A percentile compares a stretch with the other conserved stretches of the same genome.
phyloP scores from a whole-genome alignment of 2,329 filamentous ascomycete genomes.

The Xylaria sp. region DNA sequence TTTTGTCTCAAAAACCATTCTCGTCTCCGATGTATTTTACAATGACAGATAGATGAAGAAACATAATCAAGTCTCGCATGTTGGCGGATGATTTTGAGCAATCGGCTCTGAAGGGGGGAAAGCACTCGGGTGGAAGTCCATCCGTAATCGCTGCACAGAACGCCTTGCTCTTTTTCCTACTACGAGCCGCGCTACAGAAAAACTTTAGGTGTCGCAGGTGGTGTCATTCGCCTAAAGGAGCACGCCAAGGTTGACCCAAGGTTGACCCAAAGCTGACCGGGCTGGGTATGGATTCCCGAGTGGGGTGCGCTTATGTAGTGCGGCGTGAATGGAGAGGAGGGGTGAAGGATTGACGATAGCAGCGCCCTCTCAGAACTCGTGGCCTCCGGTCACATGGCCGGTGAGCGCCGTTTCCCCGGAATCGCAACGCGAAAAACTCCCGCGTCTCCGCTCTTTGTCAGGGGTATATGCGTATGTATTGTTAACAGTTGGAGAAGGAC shows the following conservation, averaged over 20 bases:
- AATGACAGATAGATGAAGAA: neutral
- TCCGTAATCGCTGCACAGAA: neutral
- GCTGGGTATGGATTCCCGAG: slow-evolving; percentile 3
- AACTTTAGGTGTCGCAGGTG: neutral
- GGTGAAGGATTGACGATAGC: neutral
- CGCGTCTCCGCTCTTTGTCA: slow-evolving; percentile 2
- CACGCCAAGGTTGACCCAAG: slow-evolving; percentile 16
- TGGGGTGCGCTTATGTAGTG: slow-evolving; percentile 17
- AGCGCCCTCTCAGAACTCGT: slow-evolving; percentile 14
- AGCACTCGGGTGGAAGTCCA: neutral
- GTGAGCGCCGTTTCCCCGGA: slow-evolving; percentile 15
- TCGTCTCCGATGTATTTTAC: neutral
- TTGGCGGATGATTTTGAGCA: neutral
- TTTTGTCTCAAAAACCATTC: neutral
- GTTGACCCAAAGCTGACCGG: neutral
- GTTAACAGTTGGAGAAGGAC: neutral
- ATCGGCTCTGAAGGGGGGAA: neutral
- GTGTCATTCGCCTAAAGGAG: slow-evolving; percentile 20
- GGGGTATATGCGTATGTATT: slow-evolving; percentile 4
- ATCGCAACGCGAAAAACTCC: neutral
- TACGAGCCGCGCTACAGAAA: slow-evolving; percentile 2
- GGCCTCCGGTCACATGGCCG: slow-evolving; percentile 9
- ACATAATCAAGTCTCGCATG: neutral
- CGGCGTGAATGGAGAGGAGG: slow-evolving; percentile 8
- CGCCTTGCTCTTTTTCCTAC: slow-evolving; percentile 4